phyloP scores from a whole-genome alignment of 2,329 filamentous ascomycete genomes.

The Gliomastix tumulicola region DNA sequence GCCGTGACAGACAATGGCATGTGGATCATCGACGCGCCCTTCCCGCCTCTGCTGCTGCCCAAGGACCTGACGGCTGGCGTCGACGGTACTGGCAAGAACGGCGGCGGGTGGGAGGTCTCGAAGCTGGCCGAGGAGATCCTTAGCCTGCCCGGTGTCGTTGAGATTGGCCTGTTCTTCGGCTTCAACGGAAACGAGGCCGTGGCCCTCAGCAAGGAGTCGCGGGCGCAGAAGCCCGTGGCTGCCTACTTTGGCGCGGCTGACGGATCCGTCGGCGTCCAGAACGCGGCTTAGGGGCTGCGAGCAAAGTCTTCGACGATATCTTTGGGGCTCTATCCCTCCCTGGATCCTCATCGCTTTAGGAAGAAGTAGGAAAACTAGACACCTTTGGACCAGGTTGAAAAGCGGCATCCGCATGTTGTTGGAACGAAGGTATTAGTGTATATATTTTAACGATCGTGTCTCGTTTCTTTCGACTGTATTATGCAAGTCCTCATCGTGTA shows the following conservation, averaged over 20 bases:
- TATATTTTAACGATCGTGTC: constrained; percentile 4
- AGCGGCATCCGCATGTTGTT: no score
- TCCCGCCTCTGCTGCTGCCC: constrained; percentile 62
- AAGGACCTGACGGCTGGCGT: constrained; percentile 41
- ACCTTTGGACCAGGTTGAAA: no score
- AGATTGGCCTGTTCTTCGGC: constrained; percentile 86
- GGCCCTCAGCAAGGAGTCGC: constrained; percentile 44
- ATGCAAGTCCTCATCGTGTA: constrained; percentile 4
- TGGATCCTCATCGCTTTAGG: no score
- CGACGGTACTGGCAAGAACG: constrained; percentile 41
- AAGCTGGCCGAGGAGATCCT: constrained; percentile 69
- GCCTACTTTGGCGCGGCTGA: constrained; percentile 93
- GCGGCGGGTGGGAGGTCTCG: constrained; percentile 70
- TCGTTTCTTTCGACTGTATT: constrained; percentile 2
- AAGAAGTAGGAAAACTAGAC: no score
- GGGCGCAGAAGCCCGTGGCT: constrained; percentile 84
- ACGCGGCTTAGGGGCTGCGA: constrained; percentile 6
- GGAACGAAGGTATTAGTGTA: constrained; percentile 2
- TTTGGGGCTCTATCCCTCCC: no score
- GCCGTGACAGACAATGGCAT: constrained; percentile 54
- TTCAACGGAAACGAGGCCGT: constrained; percentile 64
- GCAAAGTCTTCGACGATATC: no score
- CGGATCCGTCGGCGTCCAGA: constrained; percentile 53
- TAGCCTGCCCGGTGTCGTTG: constrained; percentile 77
- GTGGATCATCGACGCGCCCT: constrained; percentile 89